Base-by-base conservation (phyloP, 306 rosid species). In the Castanea crenata region DNA sequence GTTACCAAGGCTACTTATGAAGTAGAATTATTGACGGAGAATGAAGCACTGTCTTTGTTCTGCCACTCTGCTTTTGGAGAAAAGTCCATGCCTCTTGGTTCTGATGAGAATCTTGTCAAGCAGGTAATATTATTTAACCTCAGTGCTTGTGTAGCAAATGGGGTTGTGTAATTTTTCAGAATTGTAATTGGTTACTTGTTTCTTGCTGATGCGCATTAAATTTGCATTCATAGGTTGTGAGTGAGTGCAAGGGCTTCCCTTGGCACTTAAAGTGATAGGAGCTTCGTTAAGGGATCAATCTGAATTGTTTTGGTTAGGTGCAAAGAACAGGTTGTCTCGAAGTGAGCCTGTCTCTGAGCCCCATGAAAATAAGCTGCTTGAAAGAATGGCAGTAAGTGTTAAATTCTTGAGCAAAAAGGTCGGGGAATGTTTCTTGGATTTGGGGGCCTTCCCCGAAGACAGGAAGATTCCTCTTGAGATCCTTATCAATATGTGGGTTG, bases 231-330 rank as follows among this genome's bases (percentile, higher is more conserved):
- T 62, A 92, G 99, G 86, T 91, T 81, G 95, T 89, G 85, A 82
- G 75, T 18, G 97, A 94, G 86, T 94, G 99, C 78, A 90, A 89
- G 83, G 93, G 64, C 97, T 94, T 81, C 99, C 99, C 1, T 71
- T 94, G 67, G 99, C 99, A 49, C 97, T 94, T 3, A 94, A 94
- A 87, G 97, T 94, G 71, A 92, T 92, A 20, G 99, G 99, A 73
- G 94, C 99, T 29, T 94, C 97, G 4, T 70, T 94, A 35, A 59
- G 91, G 29, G 95, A 82, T 69, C 97, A 91, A 46, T 55, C 89
- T 8, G 97, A 92, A 76, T 84, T 85, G 94, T 90, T 82, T 59
- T 92, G 99, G 99, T 71, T 55, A 19, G 81, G 88, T 79, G 99
- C 96, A 31, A 84, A 84, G 80, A 90, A 81, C 77, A 87, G 91